Evolutionary conservation across 768 basidiomycete species (phyloP), one percentile per base, ranked within the genome.

Genomic region (Serendipita sp.): DNA sequence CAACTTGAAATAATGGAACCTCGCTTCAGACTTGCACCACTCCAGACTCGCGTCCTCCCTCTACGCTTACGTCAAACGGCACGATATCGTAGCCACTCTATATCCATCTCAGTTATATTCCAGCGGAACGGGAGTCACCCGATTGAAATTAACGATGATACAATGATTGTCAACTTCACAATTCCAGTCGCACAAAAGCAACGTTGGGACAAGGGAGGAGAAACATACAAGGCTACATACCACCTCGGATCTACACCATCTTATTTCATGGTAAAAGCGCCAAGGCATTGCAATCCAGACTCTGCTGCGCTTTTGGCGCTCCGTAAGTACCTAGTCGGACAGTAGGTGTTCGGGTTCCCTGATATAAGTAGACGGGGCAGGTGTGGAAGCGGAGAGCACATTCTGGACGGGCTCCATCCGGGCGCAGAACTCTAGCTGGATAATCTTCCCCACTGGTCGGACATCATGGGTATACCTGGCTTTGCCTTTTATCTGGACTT

Each of bases 371-470:
- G 89, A 95, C 72, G 93, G 93, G 2, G 92, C 93, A 1, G 92
- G 92, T 1, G 89, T 89, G 3, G 86, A 92, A 66, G 79, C 89
- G 5, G 51, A 60, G 1, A 71, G 75, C 32, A 68, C 77, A 0
- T 83, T 86, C 66, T 92, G 88, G 88, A 71, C 75, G 0, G 78
- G 83, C 15, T 79, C 86, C 0, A 73, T 93, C 11, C 81, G 84
- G 1, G 76, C 77, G 3, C 83, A 84, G 65, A 69, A 75, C 30
- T 74, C 75, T 4, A 85, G 81, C 64, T 96, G 93, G 93, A 75
- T 87, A 8, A 75, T 94, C 18, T 74, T 86, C n/a, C 88, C 92
- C 0, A 80, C 83, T n/a, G 92, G 93, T 0, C 77, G 85, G 63
- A 92, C 88, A 1, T 80, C 86, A 32, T 95, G 92, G 92, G 88